Base-by-base conservation (phyloP, 768 basidiomycete genomes). In the Tylopilus sp. region DNA sequence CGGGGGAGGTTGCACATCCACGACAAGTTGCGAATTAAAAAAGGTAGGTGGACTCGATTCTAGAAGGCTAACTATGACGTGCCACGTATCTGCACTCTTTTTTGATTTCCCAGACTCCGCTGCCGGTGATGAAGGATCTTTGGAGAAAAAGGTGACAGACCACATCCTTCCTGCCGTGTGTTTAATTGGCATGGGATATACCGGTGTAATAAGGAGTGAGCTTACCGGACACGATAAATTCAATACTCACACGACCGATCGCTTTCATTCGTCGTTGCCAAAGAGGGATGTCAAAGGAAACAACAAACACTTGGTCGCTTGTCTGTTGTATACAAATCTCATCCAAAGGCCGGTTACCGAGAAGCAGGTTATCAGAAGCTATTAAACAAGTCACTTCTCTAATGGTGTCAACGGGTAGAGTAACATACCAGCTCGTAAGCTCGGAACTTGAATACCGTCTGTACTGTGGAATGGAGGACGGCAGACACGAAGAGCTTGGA, bases 191-290 rank as follows among this genome's bases (percentile, higher is more conserved):
- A 24, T 19, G 33, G 2, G 16, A 45, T 19, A 37, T 4, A 6
- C 24, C n/a, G 10, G 22, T 30, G 12, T 30, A 17, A 19, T 24
- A 3, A 8, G 16, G 2, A 11, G 19, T 2, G 21, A 11, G 5
- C 42, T 45, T 31, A 68, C 68, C 53, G 8, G 56, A 63, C 14
- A 83, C 86, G 42, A 89, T 84, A 53, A 89, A 88, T 56, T 89
- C 86, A 8, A 87, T 61, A n/a, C 60, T 60, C n/a, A 85, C 76
- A 30, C 70, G 57, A 38, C 79, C 78, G 12, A 81, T 76, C n/a
- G 84, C 78, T 41, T 79, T 74, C 85, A 89, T 84, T 29, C 87
- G 76, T 57, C 79, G 81, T 66, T 86, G 84, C 67, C 88, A 89
- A 34, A 80, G 74, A 21, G 76, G 71, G 14, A 88, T 72, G 13